Conservation (phyloP, 2,329 filamentous ascomycete species). For the Sclerotinia subarctica region DNA sequence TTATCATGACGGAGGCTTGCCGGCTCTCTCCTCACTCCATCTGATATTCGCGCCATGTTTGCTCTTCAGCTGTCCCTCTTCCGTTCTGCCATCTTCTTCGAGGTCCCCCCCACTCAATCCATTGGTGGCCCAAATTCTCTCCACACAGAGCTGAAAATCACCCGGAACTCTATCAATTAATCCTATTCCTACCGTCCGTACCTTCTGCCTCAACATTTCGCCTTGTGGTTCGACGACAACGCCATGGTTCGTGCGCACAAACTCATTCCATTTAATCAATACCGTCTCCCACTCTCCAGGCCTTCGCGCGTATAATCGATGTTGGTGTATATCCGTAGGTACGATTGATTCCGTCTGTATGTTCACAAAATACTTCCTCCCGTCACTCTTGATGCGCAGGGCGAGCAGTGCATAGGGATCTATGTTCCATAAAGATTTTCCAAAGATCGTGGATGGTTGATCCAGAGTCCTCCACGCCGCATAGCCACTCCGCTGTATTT, state of each 20-base stretch:
- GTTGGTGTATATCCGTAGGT: conserved; percentile 93
- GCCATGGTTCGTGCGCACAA: conserved; percentile 92
- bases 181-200: conserved; percentile 81
- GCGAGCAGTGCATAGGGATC: conserved; percentile 87
- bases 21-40: conserved; percentile 39
- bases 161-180: conserved; percentile 86
- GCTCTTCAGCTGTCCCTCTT: conserved; percentile 42
- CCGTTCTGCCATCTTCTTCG: conserved; percentile 34
- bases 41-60: conserved; percentile 45
- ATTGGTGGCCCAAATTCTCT: conserved; percentile 90
- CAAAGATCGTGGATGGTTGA: conserved; percentile 75
- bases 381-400: conserved; percentile 84
- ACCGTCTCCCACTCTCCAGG: conserved; percentile 93
- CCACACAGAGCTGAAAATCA: conserved; percentile 81
- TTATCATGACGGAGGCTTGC: background rate
- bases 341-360: conserved; percentile 92
- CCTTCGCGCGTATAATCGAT: conserved; percentile 74
- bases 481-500: conserved; percentile 77
- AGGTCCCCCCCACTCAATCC: conserved; percentile 28
- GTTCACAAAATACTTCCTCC: conserved; percentile 90
- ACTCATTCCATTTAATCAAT: conserved; percentile 85
- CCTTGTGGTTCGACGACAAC: conserved; percentile 90
- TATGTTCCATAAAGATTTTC: conserved; percentile 80
- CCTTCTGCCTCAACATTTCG: conserved; percentile 81
- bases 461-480: conserved; percentile 87